Evolutionary conservation across 2,329 filamentous ascomycete species (phyloP), one percentile per base, ranked within the genome.

Genomic region (Fusarium coffeatum): DNA sequence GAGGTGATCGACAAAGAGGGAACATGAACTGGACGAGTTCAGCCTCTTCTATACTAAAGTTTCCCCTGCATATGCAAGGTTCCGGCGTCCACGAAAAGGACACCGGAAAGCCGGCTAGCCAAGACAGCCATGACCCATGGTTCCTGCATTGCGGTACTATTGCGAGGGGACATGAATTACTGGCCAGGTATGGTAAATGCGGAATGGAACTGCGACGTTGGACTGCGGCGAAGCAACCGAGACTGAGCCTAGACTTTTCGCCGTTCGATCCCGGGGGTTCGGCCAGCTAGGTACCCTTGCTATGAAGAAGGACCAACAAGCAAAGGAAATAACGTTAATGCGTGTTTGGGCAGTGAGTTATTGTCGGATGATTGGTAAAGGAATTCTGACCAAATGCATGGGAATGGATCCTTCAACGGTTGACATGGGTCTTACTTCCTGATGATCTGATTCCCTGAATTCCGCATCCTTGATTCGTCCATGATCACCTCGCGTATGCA

Each of bases 131-230:
- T 48, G 6, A 58, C 16, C 53, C 28, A 18, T 49, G 30, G 16
- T 22, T 30, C 45, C 51, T 58, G 51, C 6, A 64, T 46, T 23
- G n/a, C 40, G 22, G 9, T 25, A 64, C 23, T 50, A 28, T 16
- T 41, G 27, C 27, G 9, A 23, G 23, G 8, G n/a, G 5, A 15
- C 11, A 40, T 10, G 8, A 23, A 15, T 15, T 40, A 18, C 15
- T 27, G 15, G 9, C 23, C 9, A 16, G 49, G 23, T 20, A 20
- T 8, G 18, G 5, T 5, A 13, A 50, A 41, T 50, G 23, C 20
- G 27, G 45, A 27, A 41, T 50, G 32, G 27, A 12, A 18, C 46
- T 42, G 18, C 9, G n/a, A 34, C 22, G 37, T 27, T 45, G 28
- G 37, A 43, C 8, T 37, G 55, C 47, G 55, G 46, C 47, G 25